Evolutionary conservation across 2,329 filamentous ascomycete genomes (phyloP), one percentile per base, ranked within the genome.

Genomic region (Fusarium mundagurra): DNA sequence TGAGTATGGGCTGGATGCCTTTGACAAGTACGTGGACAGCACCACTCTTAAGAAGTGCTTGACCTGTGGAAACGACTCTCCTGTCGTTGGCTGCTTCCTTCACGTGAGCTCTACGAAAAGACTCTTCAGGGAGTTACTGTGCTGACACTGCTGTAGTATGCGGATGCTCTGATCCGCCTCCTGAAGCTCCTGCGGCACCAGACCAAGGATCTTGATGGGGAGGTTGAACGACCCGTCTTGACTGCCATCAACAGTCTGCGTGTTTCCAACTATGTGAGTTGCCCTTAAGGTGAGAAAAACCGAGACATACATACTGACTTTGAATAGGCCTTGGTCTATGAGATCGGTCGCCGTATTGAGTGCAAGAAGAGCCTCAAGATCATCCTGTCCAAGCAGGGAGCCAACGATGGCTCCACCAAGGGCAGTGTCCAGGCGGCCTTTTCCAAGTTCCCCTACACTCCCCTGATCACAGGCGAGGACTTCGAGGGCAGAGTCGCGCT

Each of bases 351-450:
- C 36, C 79, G 79, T 51, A 59, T 80, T 44, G 71, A 79, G 45
- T 78, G 75, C 60, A 72, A 78, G 55, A 69, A 76, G 36, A 58
- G 68, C 17, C 70, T 77, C 51, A 69, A 75, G 61, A 54, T 48
- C 22, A 73, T 81, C 62, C 79, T 81, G 77, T 66, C 70, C 59
- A 80, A 80, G 69, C 76, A 81, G 65, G 79, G 79, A 33, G 76
- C 79, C n/a, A 53, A 72, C 7, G 78, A 80, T 27, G 79, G 79
- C 31, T 74, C 67, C 53, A 81, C 79, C 55, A 72, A 74, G 44
- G 73, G 73, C 38, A 78, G 76, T 62, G 65, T 81, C 38, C 76
- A 78, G 44, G 71, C 74, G 60, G 78, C 77, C 4, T 81, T 81
- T 38, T 44, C 47, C 44, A 71, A 64, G 59, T 81, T 80, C 61